phyloP scores from a whole-genome alignment of 805 yeast species.

The Candida loeiensis region DNA sequence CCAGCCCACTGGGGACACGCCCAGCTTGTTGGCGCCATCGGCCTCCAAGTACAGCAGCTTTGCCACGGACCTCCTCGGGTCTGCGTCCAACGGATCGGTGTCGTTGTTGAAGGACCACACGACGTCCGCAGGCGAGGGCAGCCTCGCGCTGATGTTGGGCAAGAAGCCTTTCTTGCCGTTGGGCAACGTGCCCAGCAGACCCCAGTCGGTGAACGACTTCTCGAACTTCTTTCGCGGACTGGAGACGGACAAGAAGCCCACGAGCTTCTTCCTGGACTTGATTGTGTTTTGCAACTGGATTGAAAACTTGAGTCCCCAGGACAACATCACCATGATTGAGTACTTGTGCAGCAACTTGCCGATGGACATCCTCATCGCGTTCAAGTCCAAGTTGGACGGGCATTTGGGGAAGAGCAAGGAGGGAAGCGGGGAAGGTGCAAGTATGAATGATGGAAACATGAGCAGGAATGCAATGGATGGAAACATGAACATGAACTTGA shows the following conservation, averaged over 20 bases:
- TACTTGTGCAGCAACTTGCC: conserved; percentile 49
- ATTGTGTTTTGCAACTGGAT: conserved; percentile 50
- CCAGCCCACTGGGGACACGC: conserved; percentile 1
- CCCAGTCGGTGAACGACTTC: conserved; percentile 42
- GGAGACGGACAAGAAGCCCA: conserved; percentile 8
- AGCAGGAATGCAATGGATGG: too few relatives aligned
- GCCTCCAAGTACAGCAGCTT: conserved; percentile 9
- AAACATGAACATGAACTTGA: too few relatives aligned
- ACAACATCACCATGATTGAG: conserved; percentile 51
- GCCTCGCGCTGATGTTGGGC: conserved; percentile 26
- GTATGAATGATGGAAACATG: too few relatives aligned
- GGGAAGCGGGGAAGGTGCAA: too few relatives aligned
- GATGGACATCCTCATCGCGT: conserved; percentile 48
- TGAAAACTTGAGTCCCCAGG: conserved; percentile 47
- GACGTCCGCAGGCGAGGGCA: conserved; percentile 13
- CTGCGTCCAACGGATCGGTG: conserved; percentile 4
- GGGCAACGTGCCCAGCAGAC: conserved; percentile 34
- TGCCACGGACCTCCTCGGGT: conserved; percentile 9
- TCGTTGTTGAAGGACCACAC: conserved; percentile 9
- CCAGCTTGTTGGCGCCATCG: conserved; percentile 9
- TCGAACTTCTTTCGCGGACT: conserved; percentile 16
- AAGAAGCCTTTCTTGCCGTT: conserved; percentile 25
- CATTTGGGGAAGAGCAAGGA: too few relatives aligned
- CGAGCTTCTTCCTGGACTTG: conserved; percentile 49
- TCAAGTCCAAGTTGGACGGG: conserved; percentile 45